These are phyloP conservation scores for Amaranthus tricolor DNA, from an alignment of 179 eudicot species.

Conservation along the genomic window DNA sequence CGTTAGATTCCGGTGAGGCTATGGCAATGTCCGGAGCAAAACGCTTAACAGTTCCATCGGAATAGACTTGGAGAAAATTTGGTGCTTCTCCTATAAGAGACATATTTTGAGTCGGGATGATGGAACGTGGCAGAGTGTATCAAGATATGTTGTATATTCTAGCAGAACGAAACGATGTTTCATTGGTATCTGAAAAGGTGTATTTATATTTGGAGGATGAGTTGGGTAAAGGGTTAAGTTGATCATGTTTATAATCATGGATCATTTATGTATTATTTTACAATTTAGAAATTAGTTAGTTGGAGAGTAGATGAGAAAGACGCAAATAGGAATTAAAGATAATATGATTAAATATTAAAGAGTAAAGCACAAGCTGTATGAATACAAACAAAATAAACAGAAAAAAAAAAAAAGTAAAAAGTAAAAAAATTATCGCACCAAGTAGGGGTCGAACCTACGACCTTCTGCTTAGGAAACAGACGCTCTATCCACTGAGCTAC, in stretches of 20 bases:
- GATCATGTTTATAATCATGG: background rate
- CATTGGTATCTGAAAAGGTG: background rate
- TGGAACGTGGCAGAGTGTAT: background rate
- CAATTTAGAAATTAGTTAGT: background rate
- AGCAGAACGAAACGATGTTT: background rate
- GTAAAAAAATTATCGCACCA: background rate
- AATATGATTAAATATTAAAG: background rate
- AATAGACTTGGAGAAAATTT: constrained; percentile 54
- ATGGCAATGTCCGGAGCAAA: constrained; percentile 37
- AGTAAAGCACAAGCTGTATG: constrained; percentile 11
- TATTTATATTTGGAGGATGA: background rate
- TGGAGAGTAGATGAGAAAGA: background rate
- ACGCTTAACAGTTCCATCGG: constrained; percentile 55
- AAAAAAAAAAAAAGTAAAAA: background rate
- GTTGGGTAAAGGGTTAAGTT: background rate
- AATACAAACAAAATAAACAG: background rate
- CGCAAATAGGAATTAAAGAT: background rate
- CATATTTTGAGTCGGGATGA: constrained; percentile 21
- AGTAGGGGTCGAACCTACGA: constrained; percentile 28
- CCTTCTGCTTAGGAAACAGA: constrained; percentile 28
- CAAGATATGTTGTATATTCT: too few species aligned
- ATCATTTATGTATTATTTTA: background rate
- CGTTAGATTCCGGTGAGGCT: constrained; percentile 28
- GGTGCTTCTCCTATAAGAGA: constrained; percentile 58
- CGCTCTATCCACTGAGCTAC: constrained; percentile 28